Evolutionary conservation across 768 basidiomycete genomes (phyloP), one percentile per base, ranked within the genome.

Genomic region (Strobilomyces dryophilus): DNA sequence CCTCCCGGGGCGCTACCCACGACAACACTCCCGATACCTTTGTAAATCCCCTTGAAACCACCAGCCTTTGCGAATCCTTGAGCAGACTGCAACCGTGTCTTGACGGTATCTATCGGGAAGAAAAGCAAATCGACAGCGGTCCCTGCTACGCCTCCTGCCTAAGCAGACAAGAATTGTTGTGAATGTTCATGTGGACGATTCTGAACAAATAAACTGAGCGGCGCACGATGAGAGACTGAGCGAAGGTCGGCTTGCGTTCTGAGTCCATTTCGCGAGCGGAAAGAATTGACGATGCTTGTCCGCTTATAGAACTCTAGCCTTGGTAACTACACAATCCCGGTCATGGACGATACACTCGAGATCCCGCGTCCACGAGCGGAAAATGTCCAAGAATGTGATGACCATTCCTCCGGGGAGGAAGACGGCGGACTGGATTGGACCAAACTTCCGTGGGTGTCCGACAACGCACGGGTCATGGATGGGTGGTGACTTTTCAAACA

Each of bases 1-100:
- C 95, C 95, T 70, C 95, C 95, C 0, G 95, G 95, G 17, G 95
- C 93, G 65, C 93, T 93, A 18, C 95, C 95, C 18, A 98, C 86
- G 7, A 92, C 82, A 8, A 98, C 94, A 66, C 93, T 95, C 26
- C 94, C 95, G 5, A 99, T 74, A 8, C 95, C 95, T 60, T 89
- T 87, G 73, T 99, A 99, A 7, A 98, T 80, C 9, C 92, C 94
- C 47, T 72, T 81, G 69, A 98, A 90, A 0, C 94, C 97, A 15
- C 95, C 95, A 2, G 92, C 85, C 27, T 75, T 73, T 42, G 81
- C 66, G 68, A 99, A 98, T 17, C 95, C 97, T 63, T 90, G 85
- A 3, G 83, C 68, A 7, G 93, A 88, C 63, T 99, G 95, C 32
- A 97, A 78, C 45, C 95, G 86, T 36, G 97, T 98, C 73, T 99